These are phyloP conservation scores for Amoeboradix gromovi DNA, from an alignment of 371 early-diverging fungal species.

Conservation along the genomic window DNA sequence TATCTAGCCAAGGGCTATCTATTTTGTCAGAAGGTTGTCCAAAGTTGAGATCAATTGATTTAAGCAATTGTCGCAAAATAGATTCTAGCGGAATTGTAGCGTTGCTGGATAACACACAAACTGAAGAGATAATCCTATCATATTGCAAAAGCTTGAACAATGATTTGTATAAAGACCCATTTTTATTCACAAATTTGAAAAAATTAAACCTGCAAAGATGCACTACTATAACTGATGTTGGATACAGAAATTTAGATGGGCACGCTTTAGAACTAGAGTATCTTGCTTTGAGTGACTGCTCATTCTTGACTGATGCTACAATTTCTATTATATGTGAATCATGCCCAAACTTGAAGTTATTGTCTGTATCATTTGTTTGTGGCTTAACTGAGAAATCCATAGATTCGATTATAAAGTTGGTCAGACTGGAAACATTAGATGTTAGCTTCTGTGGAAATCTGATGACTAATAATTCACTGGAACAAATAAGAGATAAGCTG, in stretches of 20 bases:
- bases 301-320: not conserved
- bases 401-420: not conserved
- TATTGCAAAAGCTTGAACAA: not conserved
- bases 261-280: not conserved
- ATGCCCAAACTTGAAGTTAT: not conserved
- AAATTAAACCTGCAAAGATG: not conserved
- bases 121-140: not conserved
- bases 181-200: not conserved
- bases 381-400: not conserved
- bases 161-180: not conserved
- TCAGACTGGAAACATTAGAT: not conserved
- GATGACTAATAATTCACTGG: not conserved
- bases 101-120: not conserved
- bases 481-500: not conserved
- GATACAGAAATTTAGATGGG: not conserved
- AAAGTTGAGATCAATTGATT: not conserved
- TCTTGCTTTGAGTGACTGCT: not conserved
- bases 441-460: not conserved
- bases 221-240: not conserved
- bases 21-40: not conserved
- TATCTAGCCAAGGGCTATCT: not conserved
- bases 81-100: not conserved
- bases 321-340: not conserved
- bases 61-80: not conserved
- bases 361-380: not conserved